Base-by-base conservation (phyloP, 495 filamentous ascomycete genomes). In the Penicillium odoratum region DNA sequence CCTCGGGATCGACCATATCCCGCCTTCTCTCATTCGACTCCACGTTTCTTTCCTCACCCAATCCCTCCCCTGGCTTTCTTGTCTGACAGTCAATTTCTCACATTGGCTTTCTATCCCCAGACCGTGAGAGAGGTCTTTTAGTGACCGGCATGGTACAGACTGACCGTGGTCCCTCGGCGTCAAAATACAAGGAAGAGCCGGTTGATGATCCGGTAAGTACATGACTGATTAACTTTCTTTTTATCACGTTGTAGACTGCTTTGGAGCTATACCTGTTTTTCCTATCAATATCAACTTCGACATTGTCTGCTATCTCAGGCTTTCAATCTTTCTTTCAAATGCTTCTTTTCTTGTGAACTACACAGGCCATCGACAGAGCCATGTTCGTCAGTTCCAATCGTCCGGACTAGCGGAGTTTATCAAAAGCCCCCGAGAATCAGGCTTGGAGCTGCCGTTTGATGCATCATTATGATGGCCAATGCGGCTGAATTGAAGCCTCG, bases 81-180 rank as follows among this genome's bases (percentile, higher is more conserved):
- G 30, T 33, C 36, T 30, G 13, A 48, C 26, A 29, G 26, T 48
- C 51, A 30, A 15, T 47, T 36, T 16, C 38, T 43, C 55, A 16
- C 34, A 53, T 53, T 55, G 52, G 47, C 45, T 61, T 64, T 62
- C 61, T 38, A 48, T 60, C 57, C 57, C 52, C 47, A 56, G 61
- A 21, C 66, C 36, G 46, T 51, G 36, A 66, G 68, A 64, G 55
- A 68, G 69, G 67, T 68, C 69, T 67, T 67, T 30, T 67, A 62
- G 70, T 78, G 74, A 76, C 75, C 66, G 73, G 73, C 64, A 77
- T 79, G 73, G 71, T 78, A 69, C 76, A 76, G 63, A 69, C 75
- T 69, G 76, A 77, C 68, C 73, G 77, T 46, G 70, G 62, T 67
- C 69, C 70, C 69, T 60, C 69, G 44, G 57, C 68, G 55, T 57